Conservation (phyloP, 202 grass and related monocot genomes). For the Schoenoplectus tabernaemontani region DNA sequence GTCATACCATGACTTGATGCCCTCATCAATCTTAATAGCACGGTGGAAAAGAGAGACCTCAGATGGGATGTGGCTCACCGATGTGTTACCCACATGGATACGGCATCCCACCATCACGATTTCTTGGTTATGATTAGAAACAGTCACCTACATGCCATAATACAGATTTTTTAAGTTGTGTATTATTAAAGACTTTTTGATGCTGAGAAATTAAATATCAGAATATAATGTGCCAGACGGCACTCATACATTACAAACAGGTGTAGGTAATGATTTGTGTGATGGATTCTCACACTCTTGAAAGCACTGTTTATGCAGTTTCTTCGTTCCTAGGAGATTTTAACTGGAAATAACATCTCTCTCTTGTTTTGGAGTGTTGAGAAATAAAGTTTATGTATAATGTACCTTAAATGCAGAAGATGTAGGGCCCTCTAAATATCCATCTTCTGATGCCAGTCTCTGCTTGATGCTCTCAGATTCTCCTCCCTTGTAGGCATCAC, state of each 20-base stretch:
- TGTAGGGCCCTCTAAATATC: slow-evolving; percentile 63
- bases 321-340: background rate
- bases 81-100: slow-evolving; percentile 87
- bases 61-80: slow-evolving; percentile 72
- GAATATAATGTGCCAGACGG: slow-evolving; percentile 3
- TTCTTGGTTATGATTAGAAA: slow-evolving; percentile 78
- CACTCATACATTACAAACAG: slow-evolving; percentile 24
- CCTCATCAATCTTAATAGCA: slow-evolving; percentile 77
- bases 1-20: slow-evolving; percentile 90
- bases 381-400: background rate
- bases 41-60: slow-evolving; percentile 82
- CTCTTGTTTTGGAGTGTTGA: background rate
- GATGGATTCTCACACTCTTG: background rate
- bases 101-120: slow-evolving; percentile 91
- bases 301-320: background rate
- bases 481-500: slow-evolving; percentile 63
- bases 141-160: slow-evolving; percentile 45
- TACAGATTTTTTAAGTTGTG: background rate
- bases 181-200: background rate
- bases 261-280: background rate
- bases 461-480: slow-evolving; percentile 94
- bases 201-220: slow-evolving; percentile 17
- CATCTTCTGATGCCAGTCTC: slow-evolving; percentile 77
- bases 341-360: background rate
- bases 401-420: slow-evolving; percentile 83